Evolutionary conservation across 345 rosid genomes (phyloP).

Genomic region (Carallia brachiata): DNA sequence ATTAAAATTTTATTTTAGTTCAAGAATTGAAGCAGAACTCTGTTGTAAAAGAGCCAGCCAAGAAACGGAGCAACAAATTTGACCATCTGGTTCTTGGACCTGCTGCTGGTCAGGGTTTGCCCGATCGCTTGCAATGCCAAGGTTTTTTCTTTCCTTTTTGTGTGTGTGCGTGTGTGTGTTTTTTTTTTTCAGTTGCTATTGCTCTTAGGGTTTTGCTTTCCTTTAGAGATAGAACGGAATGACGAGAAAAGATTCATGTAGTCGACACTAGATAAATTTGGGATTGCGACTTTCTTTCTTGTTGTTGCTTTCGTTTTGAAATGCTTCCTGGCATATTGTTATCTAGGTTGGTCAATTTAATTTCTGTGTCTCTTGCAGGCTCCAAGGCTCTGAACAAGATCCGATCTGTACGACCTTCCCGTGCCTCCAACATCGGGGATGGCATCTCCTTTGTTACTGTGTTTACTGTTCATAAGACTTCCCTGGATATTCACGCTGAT

Average conservation of each 20-base stretch:
- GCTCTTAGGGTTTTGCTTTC: not conserved
- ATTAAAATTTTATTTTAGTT: slow-evolving; percentile 22
- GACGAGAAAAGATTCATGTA: no score
- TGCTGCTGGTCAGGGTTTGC: slow-evolving; percentile 77
- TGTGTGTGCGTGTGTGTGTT: not conserved
- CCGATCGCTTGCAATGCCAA: slow-evolving; percentile 75
- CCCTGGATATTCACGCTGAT: slow-evolving; percentile 28
- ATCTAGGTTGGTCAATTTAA: not conserved
- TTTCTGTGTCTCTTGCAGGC: slow-evolving; percentile 35
- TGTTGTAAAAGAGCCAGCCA: slow-evolving; percentile 19
- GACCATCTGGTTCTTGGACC: slow-evolving; percentile 76
- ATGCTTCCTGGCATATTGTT: not conserved
- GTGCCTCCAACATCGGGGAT: slow-evolving; percentile 32
- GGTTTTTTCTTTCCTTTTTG: slow-evolving; percentile 32
- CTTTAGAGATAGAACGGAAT: not conserved
- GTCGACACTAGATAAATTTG: not conserved
- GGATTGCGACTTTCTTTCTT: not conserved
- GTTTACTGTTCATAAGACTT: slow-evolving; percentile 60
- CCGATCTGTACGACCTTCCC: slow-evolving; percentile 29
- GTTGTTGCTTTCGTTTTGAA: not conserved
- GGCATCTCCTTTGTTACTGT: slow-evolving; percentile 67
- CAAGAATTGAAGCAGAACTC: slow-evolving; percentile 46
- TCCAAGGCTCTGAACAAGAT: slow-evolving; percentile 70
- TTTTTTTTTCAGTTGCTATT: not conserved
- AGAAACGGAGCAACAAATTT: slow-evolving; percentile 42